Percentiles rank a stretch among this genome's conserved stretches.
Conservation (phyloP, 73 alveolate species). For the Uronychia setigera region DNA sequence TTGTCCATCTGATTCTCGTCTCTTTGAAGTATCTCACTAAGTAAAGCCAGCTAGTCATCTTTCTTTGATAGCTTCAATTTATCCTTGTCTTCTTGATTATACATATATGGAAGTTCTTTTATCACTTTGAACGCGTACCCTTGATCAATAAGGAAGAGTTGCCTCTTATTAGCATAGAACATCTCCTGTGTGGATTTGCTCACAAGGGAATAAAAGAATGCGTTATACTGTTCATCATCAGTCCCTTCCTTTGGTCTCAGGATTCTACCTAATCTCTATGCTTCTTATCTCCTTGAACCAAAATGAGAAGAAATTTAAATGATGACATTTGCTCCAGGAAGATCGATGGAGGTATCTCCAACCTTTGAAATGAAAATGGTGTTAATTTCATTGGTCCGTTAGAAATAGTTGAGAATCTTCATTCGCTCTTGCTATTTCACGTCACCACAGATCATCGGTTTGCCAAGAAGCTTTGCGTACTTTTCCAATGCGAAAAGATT, state of each 20-base stretch:
- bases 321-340: conserved; percentile 97
- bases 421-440: conserved; percentile 70
- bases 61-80: neutral
- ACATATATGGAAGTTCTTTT: conserved; percentile 48
- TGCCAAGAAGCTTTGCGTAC: conserved; percentile 62
- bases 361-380: conserved; percentile 89
- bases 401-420: conserved; percentile 61
- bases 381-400: conserved; percentile 67
- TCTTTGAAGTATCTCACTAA: conserved; percentile 10
- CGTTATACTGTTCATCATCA: conserved; percentile 79
- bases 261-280: conserved; percentile 97
- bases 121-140: conserved; percentile 90
- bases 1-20: conserved; percentile 6
- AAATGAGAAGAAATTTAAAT: conserved; percentile 95
- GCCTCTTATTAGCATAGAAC: conserved; percentile 93
- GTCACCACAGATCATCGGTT: conserved; percentile 78
- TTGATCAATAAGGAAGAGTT: conserved; percentile 94
- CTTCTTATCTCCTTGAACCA: conserved; percentile 97
- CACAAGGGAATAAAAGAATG: conserved; percentile 95
- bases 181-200: conserved; percentile 95
- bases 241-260: conserved; percentile 90
- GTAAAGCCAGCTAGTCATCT: conserved; percentile 1
- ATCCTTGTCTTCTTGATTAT: neutral
- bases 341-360: conserved; percentile 97
- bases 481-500: conserved; percentile 81